Evolutionary conservation across 164 flowering plant species (phyloP).

Genomic region (Aristolochia californica): DNA sequence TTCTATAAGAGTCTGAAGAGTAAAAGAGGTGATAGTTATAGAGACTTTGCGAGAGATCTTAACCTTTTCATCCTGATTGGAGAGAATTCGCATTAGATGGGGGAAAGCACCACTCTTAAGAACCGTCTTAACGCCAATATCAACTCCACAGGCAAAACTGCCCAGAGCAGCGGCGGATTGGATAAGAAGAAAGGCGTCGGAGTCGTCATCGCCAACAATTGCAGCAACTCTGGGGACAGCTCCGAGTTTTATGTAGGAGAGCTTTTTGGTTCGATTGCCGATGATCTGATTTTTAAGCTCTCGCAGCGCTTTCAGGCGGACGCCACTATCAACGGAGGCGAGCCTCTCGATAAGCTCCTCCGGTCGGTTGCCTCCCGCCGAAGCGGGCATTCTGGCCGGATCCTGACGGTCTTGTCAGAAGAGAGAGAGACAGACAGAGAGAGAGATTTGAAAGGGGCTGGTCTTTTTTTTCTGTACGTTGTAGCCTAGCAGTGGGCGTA

Average conservation of each 20-base stretch:
- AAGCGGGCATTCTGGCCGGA: constrained; percentile 37
- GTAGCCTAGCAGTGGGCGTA: too few species aligned
- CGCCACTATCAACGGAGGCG: constrained; percentile 23
- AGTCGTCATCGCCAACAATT: constrained; percentile 24
- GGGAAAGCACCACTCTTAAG: constrained; percentile 72
- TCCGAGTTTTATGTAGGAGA: constrained; percentile 72
- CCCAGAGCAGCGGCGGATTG: constrained; percentile 88
- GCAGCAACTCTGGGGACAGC: constrained; percentile 61
- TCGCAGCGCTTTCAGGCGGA: constrained; percentile 59
- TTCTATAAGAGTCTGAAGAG: too few species aligned
- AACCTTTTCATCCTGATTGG: constrained; percentile 59
- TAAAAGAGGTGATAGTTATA: too few species aligned
- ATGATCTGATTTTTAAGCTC: constrained; percentile 93
- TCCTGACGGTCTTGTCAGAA: constrained; percentile 5
- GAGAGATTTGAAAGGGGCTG: constrained; percentile 1
- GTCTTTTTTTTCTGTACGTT: too few species aligned
- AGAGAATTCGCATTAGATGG: constrained; percentile 39
- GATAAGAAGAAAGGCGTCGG: constrained; percentile 32
- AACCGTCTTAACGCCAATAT: constrained; percentile 73
- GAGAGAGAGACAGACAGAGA: constrained; percentile 3
- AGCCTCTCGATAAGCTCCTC: constrained; percentile 48
- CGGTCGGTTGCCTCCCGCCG: constrained; percentile 26
- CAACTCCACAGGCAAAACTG: constrained; percentile 89
- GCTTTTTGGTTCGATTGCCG: constrained; percentile 91
- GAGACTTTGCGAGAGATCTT: background rate